Evolutionary conservation across 23 red algal genomes (phyloP).

Genomic region (Gracilaria domingensis): DNA sequence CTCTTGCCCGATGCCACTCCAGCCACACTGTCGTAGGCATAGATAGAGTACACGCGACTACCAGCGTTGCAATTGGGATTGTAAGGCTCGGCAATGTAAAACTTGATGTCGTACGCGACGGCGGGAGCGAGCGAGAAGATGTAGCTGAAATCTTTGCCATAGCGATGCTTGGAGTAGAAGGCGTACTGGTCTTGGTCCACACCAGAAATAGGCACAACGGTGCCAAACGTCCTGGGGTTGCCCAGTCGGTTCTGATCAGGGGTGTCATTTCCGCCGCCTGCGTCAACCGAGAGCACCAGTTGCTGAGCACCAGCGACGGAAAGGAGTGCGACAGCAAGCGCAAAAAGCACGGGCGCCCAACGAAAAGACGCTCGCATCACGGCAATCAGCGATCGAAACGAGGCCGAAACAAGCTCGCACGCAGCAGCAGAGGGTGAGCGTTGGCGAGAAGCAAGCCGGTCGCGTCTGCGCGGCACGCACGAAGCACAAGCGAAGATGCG

Average conservation of each 20-base stretch:
- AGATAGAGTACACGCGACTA: conserved; percentile 46
- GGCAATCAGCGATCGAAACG: background rate
- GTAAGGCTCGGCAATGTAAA: conserved; percentile 70
- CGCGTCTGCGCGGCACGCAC: no score
- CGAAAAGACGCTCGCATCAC: background rate
- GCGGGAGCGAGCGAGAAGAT: conserved; percentile 26
- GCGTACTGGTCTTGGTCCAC: background rate
- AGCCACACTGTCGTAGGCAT: conserved; percentile 26
- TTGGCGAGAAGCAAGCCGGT: no score
- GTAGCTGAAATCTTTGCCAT: conserved; percentile 57
- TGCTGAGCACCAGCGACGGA: background rate
- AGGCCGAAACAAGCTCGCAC: background rate
- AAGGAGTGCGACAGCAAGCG: background rate
- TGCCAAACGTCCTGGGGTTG: background rate
- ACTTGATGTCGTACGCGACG: conserved; percentile 44
- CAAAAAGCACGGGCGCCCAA: background rate
- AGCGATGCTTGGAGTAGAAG: conserved; percentile 48
- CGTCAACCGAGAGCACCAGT: background rate
- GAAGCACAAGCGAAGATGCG: no score
- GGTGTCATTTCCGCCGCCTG: background rate
- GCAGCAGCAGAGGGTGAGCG: background rate
- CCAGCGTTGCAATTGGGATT: background rate
- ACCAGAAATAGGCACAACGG: background rate
- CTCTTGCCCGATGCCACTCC: background rate
- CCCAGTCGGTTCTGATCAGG: background rate